A percentile compares a stretch with the other conserved stretches of the same genome.
phyloP scores from a whole-genome alignment of 345 rosid species.

The Melaleuca alternifolia region DNA sequence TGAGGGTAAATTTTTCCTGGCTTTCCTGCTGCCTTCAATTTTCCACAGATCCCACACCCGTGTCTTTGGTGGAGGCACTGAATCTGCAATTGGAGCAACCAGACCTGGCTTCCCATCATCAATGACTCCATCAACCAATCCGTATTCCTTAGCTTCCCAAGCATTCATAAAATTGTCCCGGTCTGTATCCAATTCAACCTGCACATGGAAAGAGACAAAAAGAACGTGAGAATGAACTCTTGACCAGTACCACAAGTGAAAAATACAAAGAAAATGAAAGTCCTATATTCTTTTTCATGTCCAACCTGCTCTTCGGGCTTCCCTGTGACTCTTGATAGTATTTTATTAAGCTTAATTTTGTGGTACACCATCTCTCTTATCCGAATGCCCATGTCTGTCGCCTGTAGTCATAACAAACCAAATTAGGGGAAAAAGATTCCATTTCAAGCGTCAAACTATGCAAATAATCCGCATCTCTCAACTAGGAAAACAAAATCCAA shows the following conservation, averaged over 20 bases:
- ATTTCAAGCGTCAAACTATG: not conserved
- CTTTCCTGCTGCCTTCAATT: constrained; percentile 56
- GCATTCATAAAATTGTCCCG: constrained; percentile 84
- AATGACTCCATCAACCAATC: constrained; percentile 69
- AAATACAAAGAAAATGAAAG: not conserved
- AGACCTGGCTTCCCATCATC: constrained; percentile 95
- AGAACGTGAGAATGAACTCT: not conserved
- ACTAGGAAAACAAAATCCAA: constrained; percentile 2
- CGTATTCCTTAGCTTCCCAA: constrained; percentile 95
- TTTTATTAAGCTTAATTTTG: constrained; percentile 68
- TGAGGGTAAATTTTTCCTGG: constrained; percentile 45
- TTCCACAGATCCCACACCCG: constrained; percentile 65
- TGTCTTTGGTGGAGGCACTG: constrained; percentile 61
- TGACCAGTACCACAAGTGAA: not conserved
- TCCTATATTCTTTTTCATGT: not conserved
- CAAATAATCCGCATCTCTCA: not conserved
- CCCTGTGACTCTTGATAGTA: constrained; percentile 66
- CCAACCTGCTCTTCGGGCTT: constrained; percentile 64
- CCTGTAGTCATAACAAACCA: constrained; percentile 17
- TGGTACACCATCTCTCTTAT: constrained; percentile 75
- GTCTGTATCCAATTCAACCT: constrained; percentile 75
- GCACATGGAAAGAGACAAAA: not conserved
- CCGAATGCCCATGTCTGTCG: constrained; percentile 59
- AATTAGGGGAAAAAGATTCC: not conserved
- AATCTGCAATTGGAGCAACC: constrained; percentile 64